Conservation (phyloP, 2,329 filamentous ascomycete species). For the Davidsoniella australis region DNA sequence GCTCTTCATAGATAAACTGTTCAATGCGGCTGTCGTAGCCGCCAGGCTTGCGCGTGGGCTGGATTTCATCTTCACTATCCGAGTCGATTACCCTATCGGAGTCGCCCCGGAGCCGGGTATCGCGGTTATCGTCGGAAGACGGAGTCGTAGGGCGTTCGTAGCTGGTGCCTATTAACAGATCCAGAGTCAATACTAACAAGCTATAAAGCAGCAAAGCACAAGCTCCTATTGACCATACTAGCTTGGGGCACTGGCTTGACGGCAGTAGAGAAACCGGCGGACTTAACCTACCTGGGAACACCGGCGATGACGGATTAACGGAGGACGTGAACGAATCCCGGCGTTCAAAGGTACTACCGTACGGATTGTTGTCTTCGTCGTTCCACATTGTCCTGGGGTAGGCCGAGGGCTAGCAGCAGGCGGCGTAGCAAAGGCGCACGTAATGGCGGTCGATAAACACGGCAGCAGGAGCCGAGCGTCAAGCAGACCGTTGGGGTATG, state of each 20-base stretch:
- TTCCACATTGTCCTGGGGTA: conserved; percentile 62
- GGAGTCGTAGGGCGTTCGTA: conserved; percentile 6
- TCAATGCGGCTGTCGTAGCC: conserved; percentile 92
- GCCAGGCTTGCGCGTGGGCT: conserved; percentile 55
- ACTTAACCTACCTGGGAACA: conserved; percentile 34
- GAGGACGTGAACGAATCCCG: conserved; percentile 56
- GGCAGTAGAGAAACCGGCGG: background rate
- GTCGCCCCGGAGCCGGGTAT: background rate
- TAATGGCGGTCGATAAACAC: background rate
- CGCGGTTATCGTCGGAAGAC: conserved; percentile 7
- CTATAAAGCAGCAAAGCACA: too few species aligned
- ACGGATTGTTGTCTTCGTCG: conserved; percentile 97
- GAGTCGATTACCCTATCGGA: conserved; percentile 17
- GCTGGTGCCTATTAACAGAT: background rate
- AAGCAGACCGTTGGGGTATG: too few species aligned
- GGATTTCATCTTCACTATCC: conserved; percentile 27
- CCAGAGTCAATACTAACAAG: background rate
- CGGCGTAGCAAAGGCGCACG: background rate
- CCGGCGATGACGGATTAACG: conserved; percentile 46
- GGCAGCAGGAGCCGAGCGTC: background rate
- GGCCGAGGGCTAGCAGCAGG: background rate
- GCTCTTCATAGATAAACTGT: conserved; percentile 92
- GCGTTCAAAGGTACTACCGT: conserved; percentile 77
- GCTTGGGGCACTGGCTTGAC: too few species aligned
- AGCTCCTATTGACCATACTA: too few species aligned